Percentiles rank a stretch among this genome's conserved stretches.
These are phyloP conservation scores for Scleromitrula shiraiana DNA, from an alignment of 2,329 filamentous ascomycete genomes.

Conservation along the genomic window DNA sequence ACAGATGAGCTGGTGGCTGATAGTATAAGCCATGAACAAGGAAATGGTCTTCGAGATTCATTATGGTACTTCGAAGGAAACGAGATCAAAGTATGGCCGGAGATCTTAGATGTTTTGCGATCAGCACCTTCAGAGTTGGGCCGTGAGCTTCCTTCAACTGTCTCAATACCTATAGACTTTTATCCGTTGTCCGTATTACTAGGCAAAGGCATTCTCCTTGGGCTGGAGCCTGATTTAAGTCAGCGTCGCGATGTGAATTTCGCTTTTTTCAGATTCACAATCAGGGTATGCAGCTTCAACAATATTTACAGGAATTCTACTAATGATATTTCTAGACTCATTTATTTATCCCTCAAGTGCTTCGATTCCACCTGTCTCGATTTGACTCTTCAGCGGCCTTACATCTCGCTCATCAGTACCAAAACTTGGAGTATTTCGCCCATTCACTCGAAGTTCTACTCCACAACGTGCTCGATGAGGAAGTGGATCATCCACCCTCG, in stretches of 20 bases:
- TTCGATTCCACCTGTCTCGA: conserved; percentile 69
- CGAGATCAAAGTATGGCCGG: conserved; percentile 80
- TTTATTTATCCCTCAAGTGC: conserved; percentile 81
- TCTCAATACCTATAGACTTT: conserved; percentile 83
- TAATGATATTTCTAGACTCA: conserved; percentile 57
- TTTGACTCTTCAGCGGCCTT: conserved; percentile 76
- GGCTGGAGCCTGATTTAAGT: conserved; percentile 87
- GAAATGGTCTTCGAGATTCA: conserved; percentile 60
- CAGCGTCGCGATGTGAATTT: conserved; percentile 88
- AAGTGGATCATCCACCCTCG: conserved; percentile 66
- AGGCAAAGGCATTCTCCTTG: conserved; percentile 83
- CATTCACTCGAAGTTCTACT: conserved; percentile 88
- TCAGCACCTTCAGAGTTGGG: conserved; percentile 57
- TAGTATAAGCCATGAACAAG: conserved; percentile 17
- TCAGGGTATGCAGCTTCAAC: conserved; percentile 54
- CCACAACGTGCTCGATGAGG: conserved; percentile 88
- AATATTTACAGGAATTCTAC: background rate
- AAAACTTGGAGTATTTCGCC: conserved; percentile 81
- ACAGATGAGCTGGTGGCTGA: conserved; percentile 12
- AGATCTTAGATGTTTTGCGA: conserved; percentile 74
- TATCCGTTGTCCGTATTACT: conserved; percentile 84
- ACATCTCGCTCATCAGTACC: conserved; percentile 75
- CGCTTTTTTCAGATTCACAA: conserved; percentile 79
- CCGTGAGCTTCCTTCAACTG: conserved; percentile 64
- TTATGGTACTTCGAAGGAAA: conserved; percentile 91